Evolutionary conservation across 2,329 filamentous ascomycete genomes (phyloP).

Genomic region (Bipolaris oryzae): DNA sequence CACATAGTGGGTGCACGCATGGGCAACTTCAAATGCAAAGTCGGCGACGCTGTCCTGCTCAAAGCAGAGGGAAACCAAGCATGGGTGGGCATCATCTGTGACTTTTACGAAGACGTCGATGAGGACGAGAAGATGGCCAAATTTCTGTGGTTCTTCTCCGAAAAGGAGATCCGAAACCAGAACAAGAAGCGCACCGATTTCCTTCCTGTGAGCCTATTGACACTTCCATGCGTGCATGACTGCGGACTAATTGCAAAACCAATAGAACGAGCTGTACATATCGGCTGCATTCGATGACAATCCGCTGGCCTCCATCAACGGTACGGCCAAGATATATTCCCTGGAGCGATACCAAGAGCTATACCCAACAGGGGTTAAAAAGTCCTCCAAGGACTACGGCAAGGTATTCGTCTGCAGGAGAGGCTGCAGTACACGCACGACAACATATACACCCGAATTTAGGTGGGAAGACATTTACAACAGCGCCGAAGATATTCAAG

Average conservation of each 20-base stretch:
- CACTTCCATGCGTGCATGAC: background rate
- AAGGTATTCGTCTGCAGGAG: conserved; percentile 90
- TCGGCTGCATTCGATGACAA: conserved; percentile 88
- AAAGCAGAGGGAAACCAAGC: conserved; percentile 89
- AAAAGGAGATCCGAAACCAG: conserved; percentile 85
- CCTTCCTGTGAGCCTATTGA: conserved; percentile 61
- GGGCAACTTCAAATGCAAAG: conserved; percentile 76
- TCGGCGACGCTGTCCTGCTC: conserved; percentile 85
- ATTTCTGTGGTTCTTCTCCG: conserved; percentile 95
- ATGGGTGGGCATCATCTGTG: conserved; percentile 89
- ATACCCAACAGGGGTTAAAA: conserved; percentile 78
- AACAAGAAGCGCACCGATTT: conserved; percentile 82
- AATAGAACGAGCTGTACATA: conserved; percentile 87
- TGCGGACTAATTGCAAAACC: conserved; percentile 22
- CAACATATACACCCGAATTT: conserved; percentile 91
- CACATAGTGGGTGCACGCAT: conserved; percentile 81
- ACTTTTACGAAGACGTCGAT: conserved; percentile 70
- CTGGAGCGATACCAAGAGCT: conserved; percentile 67
- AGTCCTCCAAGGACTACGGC: conserved; percentile 73
- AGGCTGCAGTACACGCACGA: conserved; percentile 86
- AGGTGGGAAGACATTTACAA: conserved; percentile 84
- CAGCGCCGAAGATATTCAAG: conserved; percentile 68
- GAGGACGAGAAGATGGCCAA: conserved; percentile 74
- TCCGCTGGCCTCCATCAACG: conserved; percentile 85
- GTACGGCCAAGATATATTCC: conserved; percentile 82